A percentile compares a stretch with the other conserved stretches of the same genome.
Conservation (phyloP, 1,284 basidiomycete genomes). For the Trichosporon asahii region DNA sequence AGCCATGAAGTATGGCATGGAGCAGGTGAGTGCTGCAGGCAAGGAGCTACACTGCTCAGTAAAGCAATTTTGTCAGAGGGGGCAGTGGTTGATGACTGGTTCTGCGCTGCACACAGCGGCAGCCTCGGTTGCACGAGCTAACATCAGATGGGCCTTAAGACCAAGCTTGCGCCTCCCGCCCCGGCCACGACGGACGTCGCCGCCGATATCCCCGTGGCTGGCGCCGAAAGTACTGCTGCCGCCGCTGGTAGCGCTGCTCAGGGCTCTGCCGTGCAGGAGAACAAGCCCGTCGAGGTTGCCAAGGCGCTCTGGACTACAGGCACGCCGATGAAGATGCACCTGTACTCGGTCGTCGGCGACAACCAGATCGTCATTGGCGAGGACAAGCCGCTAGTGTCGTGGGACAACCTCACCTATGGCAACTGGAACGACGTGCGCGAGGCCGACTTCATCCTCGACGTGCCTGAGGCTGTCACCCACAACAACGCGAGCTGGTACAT, state of each 20-base stretch:
- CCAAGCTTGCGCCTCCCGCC: constrained; percentile 15
- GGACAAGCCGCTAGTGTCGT: constrained; percentile 49
- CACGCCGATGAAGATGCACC: constrained; percentile 60
- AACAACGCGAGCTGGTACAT: constrained; percentile 73
- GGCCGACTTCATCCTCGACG: constrained; percentile 63
- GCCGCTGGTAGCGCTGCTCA: background rate
- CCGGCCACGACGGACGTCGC: constrained; percentile 18
- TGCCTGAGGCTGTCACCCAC: constrained; percentile 72
- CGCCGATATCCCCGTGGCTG: constrained; percentile 9
- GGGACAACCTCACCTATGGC: constrained; percentile 79
- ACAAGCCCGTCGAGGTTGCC: constrained; percentile 24
- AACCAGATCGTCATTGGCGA: constrained; percentile 54
- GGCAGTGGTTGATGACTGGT: too few species aligned
- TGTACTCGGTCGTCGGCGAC: constrained; percentile 55
- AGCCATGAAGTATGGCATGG: constrained; percentile 46
- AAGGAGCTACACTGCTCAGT: too few species aligned
- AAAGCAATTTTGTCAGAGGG: too few species aligned
- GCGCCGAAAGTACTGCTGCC: constrained; percentile 16
- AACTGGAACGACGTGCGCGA: constrained; percentile 69
- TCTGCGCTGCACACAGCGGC: too few species aligned
- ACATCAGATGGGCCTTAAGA: constrained; percentile 4
- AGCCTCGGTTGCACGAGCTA: too few species aligned
- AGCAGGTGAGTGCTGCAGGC: constrained; percentile 31
- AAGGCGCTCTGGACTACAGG: constrained; percentile 50
- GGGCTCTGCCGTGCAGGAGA: constrained; percentile 8